Base-by-base conservation (phyloP, 352 stramenopile species). In the Aphanomyces euteiches region DNA sequence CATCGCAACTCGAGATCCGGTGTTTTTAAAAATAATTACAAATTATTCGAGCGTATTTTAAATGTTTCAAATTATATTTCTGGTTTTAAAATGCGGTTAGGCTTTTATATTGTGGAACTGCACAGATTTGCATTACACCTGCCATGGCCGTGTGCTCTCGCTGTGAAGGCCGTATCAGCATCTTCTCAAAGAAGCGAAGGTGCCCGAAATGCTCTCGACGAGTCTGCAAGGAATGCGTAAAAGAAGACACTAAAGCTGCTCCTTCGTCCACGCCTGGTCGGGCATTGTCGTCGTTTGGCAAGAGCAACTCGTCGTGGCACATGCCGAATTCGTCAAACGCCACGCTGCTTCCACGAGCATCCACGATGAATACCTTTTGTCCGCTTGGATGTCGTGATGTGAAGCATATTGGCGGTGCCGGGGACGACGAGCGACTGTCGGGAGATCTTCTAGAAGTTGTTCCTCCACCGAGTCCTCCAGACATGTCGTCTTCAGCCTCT, bases 161-260 rank as follows among this genome's bases (percentile, higher is more conserved):
- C 40, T 70, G 64, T 50, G 19, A 53, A 28, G 43, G 28, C 13
- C 47, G 34, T 17, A 70, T 70, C 47, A 58, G 64, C 54, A 56
- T 70, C 47, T 70, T 70, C 47, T 45, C 64, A 39, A 70, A 70
- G 64, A 59, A 58, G 47, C 64, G 64, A 15, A 70, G 61, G 21
- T 70, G 64, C 47, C 7, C 64, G 7, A 19, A 34, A n/a, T 70
- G 64, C 54, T 36, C 17, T 3, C 64, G 64, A 12, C 47, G 64
- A 19, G 13, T 70, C 17, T 70, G 64, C 54, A 70, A 70, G 54
- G 47, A 61, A 38, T 70, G 64, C 47, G n/a, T 19, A 15, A 43
- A 21, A 4, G 61, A 59, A 17, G 47, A 61, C 5, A n/a, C 28
- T 15, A 13, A 60, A 21, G n/a, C 21, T 5, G 37, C 5, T n/a